Conservation (phyloP, 2,329 filamentous ascomycete species). For the Fusarium sp. region DNA sequence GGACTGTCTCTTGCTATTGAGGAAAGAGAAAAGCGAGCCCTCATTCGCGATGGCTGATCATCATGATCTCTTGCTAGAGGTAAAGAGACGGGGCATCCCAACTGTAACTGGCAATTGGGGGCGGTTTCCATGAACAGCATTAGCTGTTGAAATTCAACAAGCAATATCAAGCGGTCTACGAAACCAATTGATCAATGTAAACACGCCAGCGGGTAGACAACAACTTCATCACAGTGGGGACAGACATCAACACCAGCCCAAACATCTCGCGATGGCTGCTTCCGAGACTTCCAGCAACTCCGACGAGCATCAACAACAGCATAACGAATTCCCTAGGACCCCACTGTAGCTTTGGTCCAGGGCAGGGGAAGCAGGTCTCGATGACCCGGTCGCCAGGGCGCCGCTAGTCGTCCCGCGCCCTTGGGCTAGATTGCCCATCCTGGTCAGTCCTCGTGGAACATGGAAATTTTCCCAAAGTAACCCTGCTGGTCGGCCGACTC, state of each 20-base stretch:
- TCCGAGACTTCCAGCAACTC: neutral
- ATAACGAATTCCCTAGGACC: neutral
- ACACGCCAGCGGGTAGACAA: conserved; percentile 1
- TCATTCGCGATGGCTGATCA: conserved; percentile 9
- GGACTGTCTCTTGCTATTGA: conserved; percentile 1
- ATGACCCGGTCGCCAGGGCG: neutral
- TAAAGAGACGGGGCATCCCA: neutral
- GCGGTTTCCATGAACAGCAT: neutral
- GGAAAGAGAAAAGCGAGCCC: conserved; percentile 16
- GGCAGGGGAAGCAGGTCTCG: neutral
- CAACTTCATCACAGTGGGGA: neutral
- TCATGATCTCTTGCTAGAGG: conserved; percentile 11
- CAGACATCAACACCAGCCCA: conserved; percentile 13
- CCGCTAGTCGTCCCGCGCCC: conserved; percentile 4
- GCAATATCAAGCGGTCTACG: neutral
- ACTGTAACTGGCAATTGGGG: neutral
- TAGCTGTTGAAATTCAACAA: neutral
- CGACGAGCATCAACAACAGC: neutral
- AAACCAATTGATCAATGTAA: neutral
- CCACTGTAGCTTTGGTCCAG: neutral
- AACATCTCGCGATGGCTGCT: conserved; percentile 12
- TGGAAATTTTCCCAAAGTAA: conserved; percentile 18
- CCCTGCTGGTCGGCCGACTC: neutral
- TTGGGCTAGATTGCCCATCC: neutral
- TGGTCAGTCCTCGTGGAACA: conserved; percentile 20